Base-by-base conservation (phyloP, 208 protist genomes). In the Trypanosoma cruzi region DNA sequence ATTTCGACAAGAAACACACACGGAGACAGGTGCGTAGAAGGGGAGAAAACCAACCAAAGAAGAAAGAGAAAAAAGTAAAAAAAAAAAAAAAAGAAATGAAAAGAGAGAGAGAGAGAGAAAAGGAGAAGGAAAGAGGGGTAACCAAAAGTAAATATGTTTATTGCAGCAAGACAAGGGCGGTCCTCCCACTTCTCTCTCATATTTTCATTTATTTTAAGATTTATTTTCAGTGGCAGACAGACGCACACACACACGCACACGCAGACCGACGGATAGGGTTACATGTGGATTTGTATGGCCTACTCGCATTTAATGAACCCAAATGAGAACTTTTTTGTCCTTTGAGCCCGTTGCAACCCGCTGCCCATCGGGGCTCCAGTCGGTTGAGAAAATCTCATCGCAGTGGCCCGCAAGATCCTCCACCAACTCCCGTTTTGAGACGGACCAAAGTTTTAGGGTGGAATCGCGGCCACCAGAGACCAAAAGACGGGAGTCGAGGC, bases 341-440 rank as follows among this genome's bases (percentile, higher is more conserved):
- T 99, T 99, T 32, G 93, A 95, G 11, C 97, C 98, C 29, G 92
- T 98, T 22, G 90, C 97, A 24, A 98, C 96, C 68, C 88, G 90
- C 54, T 98, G 87, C 16, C 98, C 98, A 76, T 99, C 94, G 5
- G 98, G 98, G 62, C 90, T 97, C 98, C 98, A 99, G 85, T 99
- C 98, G 1, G 98, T 96, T 22, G 97, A 82, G 69, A 88, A 98
- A 36, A 98, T 98, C 82, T 99, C 98, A 77, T 99, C 98, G 18
- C 86, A 90, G 84, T 99, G 98, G 18, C 98, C 98, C 6, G 98
- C 96, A 66, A 99, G 86, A 66, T 99, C 98, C 44, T 94, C 80
- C 3, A 96, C 68, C 6, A 99, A 82, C 83, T 98, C 97, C 22
- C 87, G 82, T 61, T 86, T 96, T 29, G 86, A 83, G 20, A 97